Evolutionary conservation across 805 yeast species (phyloP).

Genomic region (Tetrapisispora namnaoensis): DNA sequence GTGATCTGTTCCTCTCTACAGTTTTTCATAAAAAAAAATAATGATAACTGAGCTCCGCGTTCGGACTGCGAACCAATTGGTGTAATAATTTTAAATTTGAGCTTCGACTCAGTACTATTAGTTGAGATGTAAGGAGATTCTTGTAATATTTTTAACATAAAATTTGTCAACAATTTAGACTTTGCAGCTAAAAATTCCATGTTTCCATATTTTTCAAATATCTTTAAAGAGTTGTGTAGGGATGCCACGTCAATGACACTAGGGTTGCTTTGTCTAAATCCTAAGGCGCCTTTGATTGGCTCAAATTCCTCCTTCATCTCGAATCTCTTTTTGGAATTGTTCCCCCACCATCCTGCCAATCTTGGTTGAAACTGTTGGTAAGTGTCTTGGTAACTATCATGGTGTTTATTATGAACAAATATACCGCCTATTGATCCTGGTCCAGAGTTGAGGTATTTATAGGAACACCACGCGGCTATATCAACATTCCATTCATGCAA

Average conservation of each 20-base stretch:
- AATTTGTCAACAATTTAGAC: constrained; percentile 48
- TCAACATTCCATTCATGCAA: constrained; percentile 87
- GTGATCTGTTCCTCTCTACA: constrained; percentile 23
- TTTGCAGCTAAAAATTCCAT: constrained; percentile 45
- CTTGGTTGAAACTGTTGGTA: constrained; percentile 28
- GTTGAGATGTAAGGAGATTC: constrained; percentile 31
- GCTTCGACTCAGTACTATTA: constrained; percentile 23
- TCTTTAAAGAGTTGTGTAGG: constrained; percentile 52
- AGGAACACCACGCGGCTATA: constrained; percentile 92
- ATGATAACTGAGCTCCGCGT: constrained; percentile 76
- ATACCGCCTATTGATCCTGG: constrained; percentile 92
- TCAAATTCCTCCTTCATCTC: constrained; percentile 69
- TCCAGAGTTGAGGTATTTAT: constrained; percentile 84
- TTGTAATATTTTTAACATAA: constrained; percentile 40
- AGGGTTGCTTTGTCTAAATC: constrained; percentile 85
- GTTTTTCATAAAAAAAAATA: constrained; percentile 38
- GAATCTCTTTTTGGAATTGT: constrained; percentile 58
- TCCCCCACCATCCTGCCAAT: constrained; percentile 98
- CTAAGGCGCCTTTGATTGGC: constrained; percentile 78
- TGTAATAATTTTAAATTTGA: constrained; percentile 56
- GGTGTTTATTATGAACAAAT: constrained; percentile 54
- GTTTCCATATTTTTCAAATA: constrained; percentile 56
- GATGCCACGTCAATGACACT: constrained; percentile 79
- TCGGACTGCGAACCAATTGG: constrained; percentile 43
- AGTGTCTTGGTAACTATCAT: constrained; percentile 14